Percentiles rank a stretch among this genome's conserved stretches.
phyloP scores from a whole-genome alignment of 2,329 filamentous ascomycete species.

The Diaporthe velutina region DNA sequence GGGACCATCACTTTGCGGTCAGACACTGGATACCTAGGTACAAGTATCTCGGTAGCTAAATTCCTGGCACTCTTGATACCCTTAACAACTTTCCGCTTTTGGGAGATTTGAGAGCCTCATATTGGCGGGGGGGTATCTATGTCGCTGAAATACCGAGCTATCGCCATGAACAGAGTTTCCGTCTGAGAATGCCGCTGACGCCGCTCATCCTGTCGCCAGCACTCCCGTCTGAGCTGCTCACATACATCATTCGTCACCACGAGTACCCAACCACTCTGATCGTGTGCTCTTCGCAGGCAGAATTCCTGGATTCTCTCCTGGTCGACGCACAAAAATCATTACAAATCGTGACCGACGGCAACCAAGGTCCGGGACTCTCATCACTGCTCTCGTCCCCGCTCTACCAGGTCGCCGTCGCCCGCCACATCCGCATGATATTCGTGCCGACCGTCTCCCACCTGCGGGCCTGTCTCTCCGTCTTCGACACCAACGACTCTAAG shows the following conservation, averaged over 20 bases:
- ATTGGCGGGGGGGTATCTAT: not conserved
- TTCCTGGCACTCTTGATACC: no score
- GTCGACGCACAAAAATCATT: conserved; percentile 54
- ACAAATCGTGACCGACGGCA: not conserved
- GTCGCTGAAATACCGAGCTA: not conserved
- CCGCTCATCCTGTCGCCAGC: conserved; percentile 65
- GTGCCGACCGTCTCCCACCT: conserved; percentile 82
- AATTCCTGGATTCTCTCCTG: conserved; percentile 73
- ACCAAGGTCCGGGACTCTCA: not conserved
- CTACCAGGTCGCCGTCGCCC: conserved; percentile 75
- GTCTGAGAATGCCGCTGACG: conserved; percentile 29
- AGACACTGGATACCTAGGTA: not conserved
- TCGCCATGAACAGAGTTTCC: not conserved
- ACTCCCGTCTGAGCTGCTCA: conserved; percentile 72
- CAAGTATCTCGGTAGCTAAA: no score
- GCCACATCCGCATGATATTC: conserved; percentile 79
- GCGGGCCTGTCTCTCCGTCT: conserved; percentile 78
- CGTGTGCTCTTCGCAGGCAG: conserved; percentile 74
- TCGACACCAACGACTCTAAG: conserved; percentile 54
- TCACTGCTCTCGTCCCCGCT: conserved; percentile 74
- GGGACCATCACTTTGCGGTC: not conserved
- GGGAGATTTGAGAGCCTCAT: not conserved
- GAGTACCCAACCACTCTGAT: conserved; percentile 74
- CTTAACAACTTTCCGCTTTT: not conserved
- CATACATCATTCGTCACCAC: conserved; percentile 71